Evolutionary conservation across 2,329 filamentous ascomycete genomes (phyloP).

Genomic region (Xylogone sp.): DNA sequence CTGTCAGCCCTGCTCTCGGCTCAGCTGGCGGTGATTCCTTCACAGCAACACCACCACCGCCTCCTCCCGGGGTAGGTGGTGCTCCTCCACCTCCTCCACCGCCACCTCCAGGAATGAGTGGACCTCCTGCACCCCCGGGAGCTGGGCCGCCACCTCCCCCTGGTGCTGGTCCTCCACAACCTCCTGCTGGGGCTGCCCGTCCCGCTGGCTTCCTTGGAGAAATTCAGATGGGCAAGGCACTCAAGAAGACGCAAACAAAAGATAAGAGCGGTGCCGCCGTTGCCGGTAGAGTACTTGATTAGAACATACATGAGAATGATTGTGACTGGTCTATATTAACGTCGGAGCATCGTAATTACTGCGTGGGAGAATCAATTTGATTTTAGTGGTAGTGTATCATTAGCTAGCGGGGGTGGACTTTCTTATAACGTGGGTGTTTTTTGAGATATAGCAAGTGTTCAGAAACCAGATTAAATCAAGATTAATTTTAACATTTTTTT

Average conservation of each 20-base stretch:
- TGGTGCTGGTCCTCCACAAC: conserved; percentile 16
- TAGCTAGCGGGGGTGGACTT: background rate
- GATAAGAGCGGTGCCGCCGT: conserved; percentile 72
- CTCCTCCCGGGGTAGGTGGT: conserved; percentile 33
- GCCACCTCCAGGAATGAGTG: no score
- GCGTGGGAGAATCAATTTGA: background rate
- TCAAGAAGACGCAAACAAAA: conserved; percentile 87
- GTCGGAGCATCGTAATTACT: background rate
- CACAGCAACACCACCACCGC: conserved; percentile 41
- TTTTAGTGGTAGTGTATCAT: background rate
- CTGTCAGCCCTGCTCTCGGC: conserved; percentile 33
- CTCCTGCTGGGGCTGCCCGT: conserved; percentile 38
- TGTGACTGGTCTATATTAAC: background rate
- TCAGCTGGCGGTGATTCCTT: conserved; percentile 35
- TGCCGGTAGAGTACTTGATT: conserved; percentile 67
- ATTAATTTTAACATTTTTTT: no score
- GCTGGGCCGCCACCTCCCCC: conserved; percentile 25
- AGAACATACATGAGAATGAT: background rate
- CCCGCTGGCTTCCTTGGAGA: conserved; percentile 70
- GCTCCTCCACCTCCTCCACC: conserved; percentile 33
- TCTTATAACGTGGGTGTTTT: background rate
- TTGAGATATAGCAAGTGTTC: no score
- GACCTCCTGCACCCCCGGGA: conserved; percentile 27
- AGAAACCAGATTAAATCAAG: no score
- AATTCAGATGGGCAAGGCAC: conserved; percentile 73